phyloP scores from a whole-genome alignment of 179 eudicot species.

The Camellia oleifera region DNA sequence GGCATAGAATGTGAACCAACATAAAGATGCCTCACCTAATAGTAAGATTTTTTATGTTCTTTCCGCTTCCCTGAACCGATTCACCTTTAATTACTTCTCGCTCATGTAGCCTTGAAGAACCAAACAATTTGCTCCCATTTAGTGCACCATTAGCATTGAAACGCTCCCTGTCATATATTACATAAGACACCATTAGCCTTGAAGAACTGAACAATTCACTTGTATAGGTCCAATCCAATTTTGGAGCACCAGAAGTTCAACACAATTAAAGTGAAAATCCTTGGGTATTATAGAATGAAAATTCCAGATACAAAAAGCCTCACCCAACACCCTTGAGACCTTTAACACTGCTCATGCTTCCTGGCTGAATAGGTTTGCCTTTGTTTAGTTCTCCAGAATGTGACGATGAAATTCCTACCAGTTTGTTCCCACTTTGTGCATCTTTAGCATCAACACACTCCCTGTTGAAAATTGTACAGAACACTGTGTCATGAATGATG shows the following conservation, averaged over 20 bases:
- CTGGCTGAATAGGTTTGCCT: constrained; percentile 17
- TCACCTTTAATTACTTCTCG: constrained; percentile 21
- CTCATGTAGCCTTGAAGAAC: constrained; percentile 27
- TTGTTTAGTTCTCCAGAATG: constrained; percentile 20
- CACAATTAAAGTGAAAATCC: neutral
- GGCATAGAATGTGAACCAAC: neutral
- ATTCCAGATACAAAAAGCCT: constrained; percentile 9
- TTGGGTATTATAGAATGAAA: neutral
- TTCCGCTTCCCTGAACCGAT: constrained; percentile 25
- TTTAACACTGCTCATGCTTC: constrained; percentile 18
- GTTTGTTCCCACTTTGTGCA: constrained; percentile 22
- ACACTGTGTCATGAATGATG: neutral
- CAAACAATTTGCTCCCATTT: constrained; percentile 24
- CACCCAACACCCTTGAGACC: constrained; percentile 25
- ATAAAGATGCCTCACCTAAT: constrained; percentile 34
- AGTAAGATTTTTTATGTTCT: constrained; percentile 22
- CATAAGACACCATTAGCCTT: no score
- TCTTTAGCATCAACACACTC: constrained; percentile 18
- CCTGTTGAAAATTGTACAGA: constrained; percentile 19
- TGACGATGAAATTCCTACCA: constrained; percentile 15
- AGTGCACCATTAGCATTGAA: constrained; percentile 20
- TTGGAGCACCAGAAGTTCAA: neutral
- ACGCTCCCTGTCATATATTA: constrained; percentile 13
- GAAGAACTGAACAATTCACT: neutral
- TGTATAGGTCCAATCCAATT: neutral